phyloP scores from a whole-genome alignment of 345 rosid genomes.

The Toxicodendron radicans region DNA sequence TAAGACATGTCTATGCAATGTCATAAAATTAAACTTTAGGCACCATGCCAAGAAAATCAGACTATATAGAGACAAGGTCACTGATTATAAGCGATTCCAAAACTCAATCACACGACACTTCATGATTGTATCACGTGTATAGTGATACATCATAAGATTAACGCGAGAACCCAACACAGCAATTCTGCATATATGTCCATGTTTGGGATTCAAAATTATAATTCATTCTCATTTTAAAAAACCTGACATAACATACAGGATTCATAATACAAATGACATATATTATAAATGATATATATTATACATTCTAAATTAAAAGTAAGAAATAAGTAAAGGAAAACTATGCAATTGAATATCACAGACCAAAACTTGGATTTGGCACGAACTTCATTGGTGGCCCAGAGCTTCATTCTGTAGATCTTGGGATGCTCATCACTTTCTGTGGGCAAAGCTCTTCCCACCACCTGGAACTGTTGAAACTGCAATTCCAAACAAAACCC shows the following conservation, averaged over 20 bases:
- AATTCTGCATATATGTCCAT: too few relatives aligned
- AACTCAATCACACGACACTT: not conserved
- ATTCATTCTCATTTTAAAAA: not conserved
- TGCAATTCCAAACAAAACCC: constrained; percentile 10
- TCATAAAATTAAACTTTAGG: not conserved
- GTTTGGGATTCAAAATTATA: not conserved
- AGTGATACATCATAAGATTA: not conserved
- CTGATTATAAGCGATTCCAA: not conserved
- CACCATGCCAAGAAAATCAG: too few relatives aligned
- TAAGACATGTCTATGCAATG: not conserved
- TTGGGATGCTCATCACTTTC: constrained; percentile 41
- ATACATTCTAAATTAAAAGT: not conserved
- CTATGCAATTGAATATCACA: not conserved
- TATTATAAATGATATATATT: not conserved
- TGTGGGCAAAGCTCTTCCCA: constrained; percentile 42
- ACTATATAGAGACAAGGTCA: too few relatives aligned
- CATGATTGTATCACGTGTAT: not conserved
- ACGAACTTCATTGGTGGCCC: constrained; percentile 46
- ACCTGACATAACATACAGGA: not conserved
- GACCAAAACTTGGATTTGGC: constrained; percentile 54
- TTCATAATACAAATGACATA: too few relatives aligned
- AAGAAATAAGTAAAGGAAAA: not conserved
- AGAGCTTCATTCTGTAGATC: constrained; percentile 49
- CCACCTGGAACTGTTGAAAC: constrained; percentile 50
- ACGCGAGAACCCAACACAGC: too few relatives aligned